Evolutionary conservation across 495 filamentous ascomycete genomes (phyloP).

Genomic region (Viridothelium virens): DNA sequence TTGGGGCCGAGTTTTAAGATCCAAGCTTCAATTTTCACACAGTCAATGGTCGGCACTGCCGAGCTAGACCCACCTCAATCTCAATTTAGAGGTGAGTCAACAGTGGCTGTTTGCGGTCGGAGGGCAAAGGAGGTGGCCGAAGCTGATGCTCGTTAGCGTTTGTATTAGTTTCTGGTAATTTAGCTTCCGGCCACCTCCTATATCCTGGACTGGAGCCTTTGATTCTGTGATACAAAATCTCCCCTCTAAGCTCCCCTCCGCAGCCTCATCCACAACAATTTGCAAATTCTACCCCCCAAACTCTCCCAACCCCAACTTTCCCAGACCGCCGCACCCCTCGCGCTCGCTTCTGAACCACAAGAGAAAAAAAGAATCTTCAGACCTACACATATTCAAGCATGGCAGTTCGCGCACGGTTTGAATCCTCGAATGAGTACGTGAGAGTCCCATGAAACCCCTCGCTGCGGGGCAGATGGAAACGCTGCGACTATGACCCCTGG

Average conservation of each 20-base stretch:
- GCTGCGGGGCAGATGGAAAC: slow-evolving; percentile 13
- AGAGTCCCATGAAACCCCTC: slow-evolving; percentile 18
- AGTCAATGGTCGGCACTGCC: no score
- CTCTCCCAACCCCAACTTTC: background rate
- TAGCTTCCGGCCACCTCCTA: no score
- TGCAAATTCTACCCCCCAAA: background rate
- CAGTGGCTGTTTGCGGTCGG: no score
- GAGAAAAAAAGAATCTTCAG: background rate
- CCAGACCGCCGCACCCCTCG: background rate
- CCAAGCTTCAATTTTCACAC: no score
- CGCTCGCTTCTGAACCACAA: background rate
- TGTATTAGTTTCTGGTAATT: no score
- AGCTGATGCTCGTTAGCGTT: no score
- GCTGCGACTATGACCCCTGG: background rate
- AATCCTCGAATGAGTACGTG: slow-evolving; percentile 95
- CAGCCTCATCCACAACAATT: slow-evolving; percentile 7
- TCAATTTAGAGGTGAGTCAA: no score
- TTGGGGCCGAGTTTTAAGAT: no score
- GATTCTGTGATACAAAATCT: slow-evolving; percentile 1
- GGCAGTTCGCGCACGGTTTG: slow-evolving; percentile 58
- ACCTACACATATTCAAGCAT: slow-evolving; percentile 25
- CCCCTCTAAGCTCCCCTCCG: slow-evolving; percentile 3
- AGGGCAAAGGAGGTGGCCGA: no score
- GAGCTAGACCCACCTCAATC: no score
- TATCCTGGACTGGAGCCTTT: no score